Conservation (phyloP, 1,139 yeast species). For the Pichia sp. region DNA sequence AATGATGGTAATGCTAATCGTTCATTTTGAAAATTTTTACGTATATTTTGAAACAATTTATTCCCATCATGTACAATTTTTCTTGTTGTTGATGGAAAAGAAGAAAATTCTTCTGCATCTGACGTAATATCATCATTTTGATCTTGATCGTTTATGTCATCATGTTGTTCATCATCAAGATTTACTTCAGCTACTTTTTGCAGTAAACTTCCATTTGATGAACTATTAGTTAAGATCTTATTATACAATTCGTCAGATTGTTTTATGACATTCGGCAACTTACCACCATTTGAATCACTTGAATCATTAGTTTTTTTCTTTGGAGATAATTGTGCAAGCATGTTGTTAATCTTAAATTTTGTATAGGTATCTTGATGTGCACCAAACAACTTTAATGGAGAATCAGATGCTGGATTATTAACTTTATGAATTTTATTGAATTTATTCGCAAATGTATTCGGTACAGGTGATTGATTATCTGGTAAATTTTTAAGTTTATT, state of each 20-base stretch:
- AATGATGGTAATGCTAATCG: constrained; percentile 4
- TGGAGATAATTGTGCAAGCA: constrained; percentile 18
- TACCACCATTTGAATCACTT: background rate
- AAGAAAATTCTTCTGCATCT: constrained; percentile 24
- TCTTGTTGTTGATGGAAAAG: constrained; percentile 19
- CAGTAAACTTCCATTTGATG: constrained; percentile 7
- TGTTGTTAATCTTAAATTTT: constrained; percentile 23
- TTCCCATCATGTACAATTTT: constrained; percentile 21
- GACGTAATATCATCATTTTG: constrained; percentile 23
- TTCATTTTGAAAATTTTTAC: constrained; percentile 12
- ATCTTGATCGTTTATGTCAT: constrained; percentile 11
- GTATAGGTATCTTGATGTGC: constrained; percentile 26
- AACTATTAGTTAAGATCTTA: constrained; percentile 10
- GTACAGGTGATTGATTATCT: constrained; percentile 16
- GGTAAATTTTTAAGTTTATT: constrained; percentile 20
- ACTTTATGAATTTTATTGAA: constrained; percentile 16
- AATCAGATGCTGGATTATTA: constrained; percentile 20
- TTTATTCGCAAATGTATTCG: constrained; percentile 28
- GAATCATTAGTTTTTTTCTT: background rate
- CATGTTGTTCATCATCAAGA: constrained; percentile 1
- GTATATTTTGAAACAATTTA: constrained; percentile 22
- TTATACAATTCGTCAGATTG: constrained; percentile 11
- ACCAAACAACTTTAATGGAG: constrained; percentile 28
- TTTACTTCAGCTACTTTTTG: background rate
- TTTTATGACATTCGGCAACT: constrained; percentile 8